These are phyloP conservation scores for Pichia ethanolica DNA, from an alignment of 805 yeast genomes.

Conservation along the genomic window DNA sequence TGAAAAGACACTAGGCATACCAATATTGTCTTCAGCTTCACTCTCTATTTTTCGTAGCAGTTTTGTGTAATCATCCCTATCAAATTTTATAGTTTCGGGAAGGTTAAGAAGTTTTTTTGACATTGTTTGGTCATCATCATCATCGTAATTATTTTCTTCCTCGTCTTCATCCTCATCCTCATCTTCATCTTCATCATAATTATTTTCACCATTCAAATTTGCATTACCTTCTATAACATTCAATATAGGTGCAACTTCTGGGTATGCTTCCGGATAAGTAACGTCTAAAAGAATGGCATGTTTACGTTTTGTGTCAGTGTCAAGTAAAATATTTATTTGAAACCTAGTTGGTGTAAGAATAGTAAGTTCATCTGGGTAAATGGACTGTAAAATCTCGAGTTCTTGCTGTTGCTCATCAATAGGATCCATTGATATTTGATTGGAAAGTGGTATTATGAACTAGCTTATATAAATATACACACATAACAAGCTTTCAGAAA, in stretches of 20 bases:
- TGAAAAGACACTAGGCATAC: conserved; percentile 88
- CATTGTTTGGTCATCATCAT: conserved; percentile 14
- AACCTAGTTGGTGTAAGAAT: conserved; percentile 39
- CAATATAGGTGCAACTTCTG: conserved; percentile 68
- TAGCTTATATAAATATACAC: no score
- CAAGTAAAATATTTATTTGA: conserved; percentile 54
- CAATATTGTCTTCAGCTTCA: conserved; percentile 72
- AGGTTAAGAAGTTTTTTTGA: conserved; percentile 39
- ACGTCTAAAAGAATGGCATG: conserved; percentile 57
- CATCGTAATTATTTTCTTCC: conserved; percentile 33
- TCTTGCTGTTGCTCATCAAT: conserved; percentile 84
- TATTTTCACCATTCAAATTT: conserved; percentile 11
- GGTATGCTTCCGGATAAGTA: conserved; percentile 69
- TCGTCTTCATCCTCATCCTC: conserved; percentile 44
- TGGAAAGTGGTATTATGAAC: no score
- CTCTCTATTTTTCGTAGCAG: conserved; percentile 37
- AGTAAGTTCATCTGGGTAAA: conserved; percentile 87
- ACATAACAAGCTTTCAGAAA: no score
- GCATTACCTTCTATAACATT: conserved; percentile 23
- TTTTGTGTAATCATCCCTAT: conserved; percentile 36
- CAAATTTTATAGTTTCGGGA: conserved; percentile 53
- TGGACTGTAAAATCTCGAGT: conserved; percentile 79
- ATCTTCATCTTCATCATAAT: conserved; percentile 30
- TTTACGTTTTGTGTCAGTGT: conserved; percentile 52
- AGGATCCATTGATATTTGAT: conserved; percentile 18